These are phyloP conservation scores for Irpex sp. DNA, from an alignment of 1,284 basidiomycete genomes.

Conservation along the genomic window DNA sequence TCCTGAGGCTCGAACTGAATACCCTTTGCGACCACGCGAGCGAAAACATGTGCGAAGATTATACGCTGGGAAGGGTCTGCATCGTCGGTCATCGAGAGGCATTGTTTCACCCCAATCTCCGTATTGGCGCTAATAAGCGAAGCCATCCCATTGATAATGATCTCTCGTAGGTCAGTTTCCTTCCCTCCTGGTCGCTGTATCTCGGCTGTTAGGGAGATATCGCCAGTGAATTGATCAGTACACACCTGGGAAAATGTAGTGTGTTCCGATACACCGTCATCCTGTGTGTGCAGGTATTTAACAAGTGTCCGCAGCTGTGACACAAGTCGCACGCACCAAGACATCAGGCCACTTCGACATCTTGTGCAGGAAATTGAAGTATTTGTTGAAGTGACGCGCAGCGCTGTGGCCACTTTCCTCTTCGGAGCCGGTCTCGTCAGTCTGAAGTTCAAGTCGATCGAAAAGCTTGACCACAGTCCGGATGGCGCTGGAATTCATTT, in stretches of 20 bases:
- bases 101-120: slow-evolving; percentile 88
- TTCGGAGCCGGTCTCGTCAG: slow-evolving; percentile 51
- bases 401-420: slow-evolving; percentile 70
- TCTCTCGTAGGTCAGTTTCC: slow-evolving; percentile 62
- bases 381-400: slow-evolving; percentile 76
- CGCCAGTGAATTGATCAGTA: slow-evolving; percentile 3
- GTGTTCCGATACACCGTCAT: slow-evolving; percentile 51
- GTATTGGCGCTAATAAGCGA: slow-evolving; percentile 84
- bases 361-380: slow-evolving; percentile 63
- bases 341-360: slow-evolving; percentile 46
- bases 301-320: neutral
- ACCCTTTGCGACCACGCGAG: slow-evolving; percentile 79
- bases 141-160: slow-evolving; percentile 75
- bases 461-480: slow-evolving; percentile 73
- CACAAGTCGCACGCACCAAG: slow-evolving; percentile 28
- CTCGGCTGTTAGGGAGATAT: slow-evolving; percentile 2
- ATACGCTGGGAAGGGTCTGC: slow-evolving; percentile 69
- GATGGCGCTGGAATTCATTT: slow-evolving; percentile 72
- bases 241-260: slow-evolving; percentile 49
- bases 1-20: slow-evolving; percentile 66
- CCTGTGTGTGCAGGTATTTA: slow-evolving; percentile 26
- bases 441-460: slow-evolving; percentile 69
- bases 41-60: slow-evolving; percentile 88
- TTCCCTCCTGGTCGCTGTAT: slow-evolving; percentile 39
- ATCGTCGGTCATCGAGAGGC: slow-evolving; percentile 78